Conservation (phyloP, 2,329 filamentous ascomycete species). For the Sarocladium strictum region DNA sequence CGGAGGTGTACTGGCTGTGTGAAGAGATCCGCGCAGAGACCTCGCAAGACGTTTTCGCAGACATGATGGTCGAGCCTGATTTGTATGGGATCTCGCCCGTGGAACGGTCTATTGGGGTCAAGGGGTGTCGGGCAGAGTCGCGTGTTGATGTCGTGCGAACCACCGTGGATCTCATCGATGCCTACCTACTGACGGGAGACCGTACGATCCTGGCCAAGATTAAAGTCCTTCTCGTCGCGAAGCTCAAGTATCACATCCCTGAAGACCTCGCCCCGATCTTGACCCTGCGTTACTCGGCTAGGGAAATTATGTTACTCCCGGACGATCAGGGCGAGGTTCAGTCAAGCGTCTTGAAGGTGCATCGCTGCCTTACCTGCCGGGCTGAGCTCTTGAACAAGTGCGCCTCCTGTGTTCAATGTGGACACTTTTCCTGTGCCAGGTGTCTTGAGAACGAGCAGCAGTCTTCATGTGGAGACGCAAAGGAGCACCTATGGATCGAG, state of each 20-base stretch:
- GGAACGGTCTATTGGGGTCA: constrained; percentile 11
- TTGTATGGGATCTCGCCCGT: constrained; percentile 9
- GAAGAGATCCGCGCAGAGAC: constrained; percentile 13
- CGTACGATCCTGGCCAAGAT: background rate
- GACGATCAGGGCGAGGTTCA: background rate
- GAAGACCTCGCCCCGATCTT: background rate
- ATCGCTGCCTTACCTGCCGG: background rate
- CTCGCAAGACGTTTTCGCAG: constrained; percentile 14
- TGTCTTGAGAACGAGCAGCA: background rate
- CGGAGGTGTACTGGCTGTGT: constrained; percentile 12
- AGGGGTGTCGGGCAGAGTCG: background rate
- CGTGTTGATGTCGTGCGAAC: background rate
- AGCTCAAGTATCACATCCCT: background rate
- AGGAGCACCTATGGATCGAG: background rate
- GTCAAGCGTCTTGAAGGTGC: background rate
- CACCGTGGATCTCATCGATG: background rate
- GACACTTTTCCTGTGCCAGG: background rate
- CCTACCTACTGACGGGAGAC: background rate
- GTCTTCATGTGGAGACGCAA: background rate
- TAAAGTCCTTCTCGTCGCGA: background rate
- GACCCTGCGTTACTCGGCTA: background rate
- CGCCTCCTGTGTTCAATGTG: background rate
- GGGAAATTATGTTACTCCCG: background rate
- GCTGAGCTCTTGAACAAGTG: background rate
- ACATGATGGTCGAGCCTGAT: constrained; percentile 11